Conservation (phyloP, 345 rosid species). For the Eutrema heterophyllum region DNA sequence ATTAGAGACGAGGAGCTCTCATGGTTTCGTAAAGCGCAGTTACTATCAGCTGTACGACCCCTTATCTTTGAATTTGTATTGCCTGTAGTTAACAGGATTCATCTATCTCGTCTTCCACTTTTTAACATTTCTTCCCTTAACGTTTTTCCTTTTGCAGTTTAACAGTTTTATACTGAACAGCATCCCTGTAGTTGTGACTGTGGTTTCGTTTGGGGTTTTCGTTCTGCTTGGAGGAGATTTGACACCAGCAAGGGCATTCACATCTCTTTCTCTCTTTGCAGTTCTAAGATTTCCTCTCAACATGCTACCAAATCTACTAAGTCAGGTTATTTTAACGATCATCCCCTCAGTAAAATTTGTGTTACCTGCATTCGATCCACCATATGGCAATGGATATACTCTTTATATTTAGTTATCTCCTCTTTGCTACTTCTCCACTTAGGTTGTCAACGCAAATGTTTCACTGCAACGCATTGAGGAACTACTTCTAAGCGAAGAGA, state of each 20-base stretch:
- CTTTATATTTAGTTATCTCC: not conserved
- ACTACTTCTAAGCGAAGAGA: constrained; percentile 77
- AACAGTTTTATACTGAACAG: constrained; percentile 83
- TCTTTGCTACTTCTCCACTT: constrained; percentile 13
- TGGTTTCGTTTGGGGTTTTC: constrained; percentile 81
- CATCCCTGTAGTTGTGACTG: constrained; percentile 81
- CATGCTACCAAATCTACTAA: constrained; percentile 79
- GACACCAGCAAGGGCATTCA: constrained; percentile 94
- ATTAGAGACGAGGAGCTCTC: constrained; percentile 74
- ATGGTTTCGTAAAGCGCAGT: constrained; percentile 86
- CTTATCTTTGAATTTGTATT: not conserved
- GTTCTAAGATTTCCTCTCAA: constrained; percentile 74
- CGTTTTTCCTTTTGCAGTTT: constrained; percentile 49
- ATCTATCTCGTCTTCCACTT: not conserved
- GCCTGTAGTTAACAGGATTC: not conserved
- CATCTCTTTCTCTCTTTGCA: constrained; percentile 89
- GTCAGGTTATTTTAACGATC: constrained; percentile 54
- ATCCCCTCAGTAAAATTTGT: not conserved
- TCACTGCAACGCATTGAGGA: constrained; percentile 90
- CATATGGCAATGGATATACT: not conserved
- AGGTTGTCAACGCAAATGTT: constrained; percentile 91
- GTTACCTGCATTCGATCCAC: not conserved
- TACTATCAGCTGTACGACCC: constrained; percentile 69
- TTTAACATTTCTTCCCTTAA: constrained; percentile 5
- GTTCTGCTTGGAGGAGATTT: constrained; percentile 92